A percentile compares a stretch with the other conserved stretches of the same genome.
phyloP scores from a whole-genome alignment of 768 basidiomycete genomes.

The Tricholoma saponaceum region DNA sequence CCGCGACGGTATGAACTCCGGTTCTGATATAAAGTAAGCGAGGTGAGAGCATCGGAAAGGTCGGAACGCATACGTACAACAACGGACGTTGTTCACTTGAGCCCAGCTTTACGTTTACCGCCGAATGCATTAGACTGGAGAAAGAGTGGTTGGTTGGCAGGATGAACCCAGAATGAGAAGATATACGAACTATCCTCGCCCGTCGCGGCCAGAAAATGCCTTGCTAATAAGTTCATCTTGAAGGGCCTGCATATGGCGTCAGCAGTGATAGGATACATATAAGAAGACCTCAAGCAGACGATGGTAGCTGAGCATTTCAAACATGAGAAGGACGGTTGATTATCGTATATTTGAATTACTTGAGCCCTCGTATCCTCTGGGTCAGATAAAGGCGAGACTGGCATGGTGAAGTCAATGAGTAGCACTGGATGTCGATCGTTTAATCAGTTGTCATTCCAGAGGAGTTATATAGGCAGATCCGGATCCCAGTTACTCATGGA shows the following conservation, averaged over 20 bases:
- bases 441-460: slow-evolving; percentile 2
- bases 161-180: not conserved
- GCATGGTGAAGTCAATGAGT: not conserved
- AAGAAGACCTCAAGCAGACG: slow-evolving; percentile 34
- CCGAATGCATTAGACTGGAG: slow-evolving; percentile 71
- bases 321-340: slow-evolving; percentile 69
- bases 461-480: not conserved
- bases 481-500: not conserved
- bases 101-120: slow-evolving; percentile 71
- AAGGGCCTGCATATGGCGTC: slow-evolving; percentile 45
- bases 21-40: slow-evolving; percentile 41
- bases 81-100: slow-evolving; percentile 70
- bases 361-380: slow-evolving; percentile 23
- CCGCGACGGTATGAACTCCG: slow-evolving; percentile 77
- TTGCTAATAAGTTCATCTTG: slow-evolving; percentile 87
- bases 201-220: slow-evolving; percentile 79
- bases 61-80: slow-evolving; percentile 45
- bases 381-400: not conserved
- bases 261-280: not conserved
- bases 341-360: slow-evolving; percentile 57
- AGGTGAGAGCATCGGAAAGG: slow-evolving; percentile 1
- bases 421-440: not conserved
- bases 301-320: slow-evolving; percentile 67
- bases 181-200: slow-evolving; percentile 67
- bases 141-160: not conserved